Percentiles rank a stretch among this genome's conserved stretches.
Conservation (phyloP, 73 alveolate species). For the Effrenium voratum region DNA sequence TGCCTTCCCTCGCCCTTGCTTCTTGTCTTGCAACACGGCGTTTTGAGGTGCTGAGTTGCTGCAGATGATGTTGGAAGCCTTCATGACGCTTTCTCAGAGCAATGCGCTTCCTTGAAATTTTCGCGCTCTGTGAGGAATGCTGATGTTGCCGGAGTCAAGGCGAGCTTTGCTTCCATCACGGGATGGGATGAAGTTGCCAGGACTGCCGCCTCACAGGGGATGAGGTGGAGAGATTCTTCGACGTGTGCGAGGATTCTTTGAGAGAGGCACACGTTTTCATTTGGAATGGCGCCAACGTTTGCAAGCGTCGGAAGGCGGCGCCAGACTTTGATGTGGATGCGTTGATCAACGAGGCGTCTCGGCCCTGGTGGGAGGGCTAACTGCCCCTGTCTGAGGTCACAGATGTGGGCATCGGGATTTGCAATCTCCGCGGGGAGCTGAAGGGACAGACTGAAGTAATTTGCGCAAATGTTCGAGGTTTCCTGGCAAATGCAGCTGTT, state of each 20-base stretch:
- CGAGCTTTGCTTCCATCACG: background rate
- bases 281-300: no score
- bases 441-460: no score
- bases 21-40: no score
- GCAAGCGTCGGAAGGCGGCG: no score
- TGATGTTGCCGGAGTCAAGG: background rate
- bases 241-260: conserved; percentile 26
- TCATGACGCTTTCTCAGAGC: background rate
- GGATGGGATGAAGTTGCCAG: background rate
- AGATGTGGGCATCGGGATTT: background rate
- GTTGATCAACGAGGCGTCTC: conserved; percentile 2
- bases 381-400: background rate
- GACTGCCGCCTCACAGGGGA: conserved; percentile 44
- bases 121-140: background rate
- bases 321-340: conserved; percentile 34
- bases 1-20: no score
- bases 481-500: conserved; percentile 51
- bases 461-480: no score
- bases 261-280: no score
- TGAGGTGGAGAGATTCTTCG: conserved; percentile 44
- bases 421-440: conserved; percentile 69
- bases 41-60: conserved; percentile 43
- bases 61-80: conserved; percentile 61
- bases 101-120: background rate
- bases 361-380: background rate